Conservation (phyloP, 345 rosid genomes). For the Camelina hispida region DNA sequence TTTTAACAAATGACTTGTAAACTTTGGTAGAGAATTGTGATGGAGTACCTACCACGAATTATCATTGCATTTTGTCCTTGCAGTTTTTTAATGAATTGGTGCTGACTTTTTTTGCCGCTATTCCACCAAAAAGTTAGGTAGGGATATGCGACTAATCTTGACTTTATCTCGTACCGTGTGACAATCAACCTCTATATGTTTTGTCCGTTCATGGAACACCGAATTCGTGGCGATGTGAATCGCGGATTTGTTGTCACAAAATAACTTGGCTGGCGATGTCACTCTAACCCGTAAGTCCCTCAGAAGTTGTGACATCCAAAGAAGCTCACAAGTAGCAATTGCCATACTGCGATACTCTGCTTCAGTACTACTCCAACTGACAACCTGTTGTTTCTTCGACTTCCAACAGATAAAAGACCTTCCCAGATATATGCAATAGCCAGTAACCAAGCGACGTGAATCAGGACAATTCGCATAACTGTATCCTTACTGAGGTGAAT, state of each 20-base stretch:
- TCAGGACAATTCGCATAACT: neutral
- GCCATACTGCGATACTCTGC: neutral
- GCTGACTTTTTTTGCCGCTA: too few relatives aligned
- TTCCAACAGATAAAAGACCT: neutral
- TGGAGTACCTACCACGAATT: too few relatives aligned
- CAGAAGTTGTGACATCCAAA: too few relatives aligned
- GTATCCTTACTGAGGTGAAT: too few relatives aligned
- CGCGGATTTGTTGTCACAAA: neutral
- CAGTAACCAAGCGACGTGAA: rapidly evolving
- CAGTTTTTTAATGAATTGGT: too few relatives aligned
- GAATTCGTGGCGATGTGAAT: neutral
- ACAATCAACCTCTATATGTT: neutral
- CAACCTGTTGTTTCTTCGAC: neutral
- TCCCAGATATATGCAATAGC: neutral
- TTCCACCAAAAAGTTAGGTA: too few relatives aligned
- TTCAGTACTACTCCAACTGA: neutral
- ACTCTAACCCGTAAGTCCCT: too few relatives aligned
- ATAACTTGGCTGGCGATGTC: neutral
- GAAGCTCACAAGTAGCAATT: too few relatives aligned
- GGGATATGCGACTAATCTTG: neutral
- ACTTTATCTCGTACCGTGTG: neutral
- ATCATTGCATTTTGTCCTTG: too few relatives aligned
- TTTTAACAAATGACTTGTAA: too few relatives aligned
- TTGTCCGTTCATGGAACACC: neutral
- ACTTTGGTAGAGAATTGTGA: too few relatives aligned